Base-by-base conservation (phyloP, 441 rosid genomes). In the Hypseocharis bilobata region DNA sequence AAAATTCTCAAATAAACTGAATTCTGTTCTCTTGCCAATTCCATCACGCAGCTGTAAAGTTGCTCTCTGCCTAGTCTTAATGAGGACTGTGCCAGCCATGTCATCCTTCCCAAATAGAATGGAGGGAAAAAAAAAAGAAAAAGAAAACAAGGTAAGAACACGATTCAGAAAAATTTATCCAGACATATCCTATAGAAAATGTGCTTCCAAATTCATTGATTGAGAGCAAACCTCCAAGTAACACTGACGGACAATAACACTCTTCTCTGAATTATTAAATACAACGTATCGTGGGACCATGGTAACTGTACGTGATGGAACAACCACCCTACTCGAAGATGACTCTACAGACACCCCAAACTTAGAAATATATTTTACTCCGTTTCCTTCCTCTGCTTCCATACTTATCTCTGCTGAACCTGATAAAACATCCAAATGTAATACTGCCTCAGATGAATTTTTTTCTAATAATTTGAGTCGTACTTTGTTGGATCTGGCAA, bases 391-490 rank as follows among this genome's bases (percentile, higher is more conserved):
- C 66, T 78, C 79, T 60, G 72, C 76, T 77, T 82, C 91, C 76
- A 91, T 77, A 77, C 85, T 82, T 75, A 86, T 67, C 78, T 93
- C 99, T 63, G 99, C 79, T 64, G 81, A 85, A 74, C 96, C 99
- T 70, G 99, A 93, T 71, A 93, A 76, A 72, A 89, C 82, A 82
- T 87, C 92, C 74, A 91, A 78, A 82, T 93, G 89, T 69, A 93
- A 66, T 71, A 76, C 32, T 65, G 89, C 81, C 77, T 87, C 87
- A 36, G 84, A 83, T 66, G 84, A 78, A 71, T 44, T 67, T 64
- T 78, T 74, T 71, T 86, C 86, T 51, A 81, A 79, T 79, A 86
- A 54, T 69, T 72, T 87, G 73, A 93, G 75, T 55, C 49, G 75
- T 57, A 84, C 61, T 82, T 85, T 87, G 74, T 77, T 83, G 49